Conservation (phyloP, 2,329 filamentous ascomycete genomes). For the Zasmidium angulare region DNA sequence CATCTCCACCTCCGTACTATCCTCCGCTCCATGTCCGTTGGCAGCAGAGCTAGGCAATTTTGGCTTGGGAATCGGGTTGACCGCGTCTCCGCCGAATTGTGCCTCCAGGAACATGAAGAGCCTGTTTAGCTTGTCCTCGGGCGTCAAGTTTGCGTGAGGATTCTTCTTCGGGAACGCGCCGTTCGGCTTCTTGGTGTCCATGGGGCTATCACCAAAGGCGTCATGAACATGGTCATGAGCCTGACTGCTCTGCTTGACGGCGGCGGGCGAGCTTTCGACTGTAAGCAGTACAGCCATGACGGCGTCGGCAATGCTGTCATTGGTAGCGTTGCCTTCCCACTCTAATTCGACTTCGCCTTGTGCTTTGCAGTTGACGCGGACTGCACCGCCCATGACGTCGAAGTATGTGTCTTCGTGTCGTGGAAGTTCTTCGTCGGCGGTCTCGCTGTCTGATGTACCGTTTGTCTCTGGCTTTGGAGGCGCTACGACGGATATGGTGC, state of each 20-base stretch:
- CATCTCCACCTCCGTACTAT: conserved; percentile 37
- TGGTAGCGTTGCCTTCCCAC: conserved; percentile 98
- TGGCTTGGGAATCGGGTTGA: conserved; percentile 71
- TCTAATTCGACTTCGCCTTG: conserved; percentile 83
- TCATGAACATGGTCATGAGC: conserved; percentile 47
- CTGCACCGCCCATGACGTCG: conserved; percentile 81
- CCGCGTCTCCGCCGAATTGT: conserved; percentile 84
- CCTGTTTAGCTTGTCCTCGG: conserved; percentile 76
- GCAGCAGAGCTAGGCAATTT: conserved; percentile 45
- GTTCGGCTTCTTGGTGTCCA: conserved; percentile 9
- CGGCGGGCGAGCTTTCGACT: conserved; percentile 89
- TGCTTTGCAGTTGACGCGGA: conserved; percentile 62
- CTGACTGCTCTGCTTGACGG: conserved; percentile 73
- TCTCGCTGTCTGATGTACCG: conserved; percentile 43
- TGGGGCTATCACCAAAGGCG: conserved; percentile 16
- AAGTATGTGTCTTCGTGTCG: conserved; percentile 53
- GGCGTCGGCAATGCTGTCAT: conserved; percentile 96
- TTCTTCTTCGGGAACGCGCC: conserved; percentile 48
- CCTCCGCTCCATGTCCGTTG: conserved; percentile 30
- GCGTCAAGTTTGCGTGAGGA: conserved; percentile 68
- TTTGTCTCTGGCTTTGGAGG: conserved; percentile 23
- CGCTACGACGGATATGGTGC: conserved; percentile 59
- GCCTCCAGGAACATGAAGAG: conserved; percentile 96
- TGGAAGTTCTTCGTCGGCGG: conserved; percentile 65
- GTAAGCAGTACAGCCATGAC: conserved; percentile 90